phyloP scores from a whole-genome alignment of 768 basidiomycete genomes.

The Mycena rebaudengoi region DNA sequence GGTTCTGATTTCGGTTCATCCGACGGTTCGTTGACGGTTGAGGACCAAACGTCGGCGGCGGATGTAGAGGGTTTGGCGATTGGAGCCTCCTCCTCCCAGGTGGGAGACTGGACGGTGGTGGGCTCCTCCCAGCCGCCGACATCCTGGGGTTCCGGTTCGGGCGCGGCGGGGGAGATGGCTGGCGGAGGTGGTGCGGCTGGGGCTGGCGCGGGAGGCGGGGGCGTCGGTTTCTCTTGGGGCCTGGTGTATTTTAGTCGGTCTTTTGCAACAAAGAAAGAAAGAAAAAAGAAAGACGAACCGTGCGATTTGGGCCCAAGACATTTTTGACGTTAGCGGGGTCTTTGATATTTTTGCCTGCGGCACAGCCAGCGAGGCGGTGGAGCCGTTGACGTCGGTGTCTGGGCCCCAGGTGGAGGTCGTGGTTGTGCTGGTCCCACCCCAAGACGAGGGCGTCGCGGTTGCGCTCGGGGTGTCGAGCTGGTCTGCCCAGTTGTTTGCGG shows the following conservation, averaged over 20 bases:
- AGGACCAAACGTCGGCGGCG: constrained; percentile 30
- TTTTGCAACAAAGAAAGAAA: constrained; percentile 8
- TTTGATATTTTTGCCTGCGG: constrained; percentile 47
- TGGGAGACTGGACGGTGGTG: constrained; percentile 70
- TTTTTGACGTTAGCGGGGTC: constrained; percentile 76
- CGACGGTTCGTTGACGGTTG: constrained; percentile 31
- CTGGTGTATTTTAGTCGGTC: constrained; percentile 45
- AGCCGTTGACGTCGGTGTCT: constrained; percentile 49
- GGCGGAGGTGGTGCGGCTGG: constrained; percentile 33
- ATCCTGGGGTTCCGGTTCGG: constrained; percentile 42
- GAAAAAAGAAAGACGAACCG: constrained; percentile 60
- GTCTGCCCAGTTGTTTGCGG: constrained; percentile 43
- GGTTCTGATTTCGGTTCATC: constrained; percentile 26
- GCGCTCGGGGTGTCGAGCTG: constrained; percentile 42
- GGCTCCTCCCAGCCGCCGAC: constrained; percentile 73
- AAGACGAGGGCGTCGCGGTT: constrained; percentile 43
- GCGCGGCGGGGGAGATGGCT: constrained; percentile 41
- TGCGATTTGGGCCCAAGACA: constrained; percentile 89
- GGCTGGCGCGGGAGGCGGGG: constrained; percentile 46
- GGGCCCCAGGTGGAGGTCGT: constrained; percentile 43
- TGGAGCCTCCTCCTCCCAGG: constrained; percentile 77
- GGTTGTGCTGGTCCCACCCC: constrained; percentile 38
- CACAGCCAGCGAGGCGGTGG: constrained; percentile 34
- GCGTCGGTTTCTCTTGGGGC: constrained; percentile 70
- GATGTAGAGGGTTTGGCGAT: constrained; percentile 36